phyloP scores from a whole-genome alignment of 306 rosid genomes.

The Elaeagnus macrophylla region DNA sequence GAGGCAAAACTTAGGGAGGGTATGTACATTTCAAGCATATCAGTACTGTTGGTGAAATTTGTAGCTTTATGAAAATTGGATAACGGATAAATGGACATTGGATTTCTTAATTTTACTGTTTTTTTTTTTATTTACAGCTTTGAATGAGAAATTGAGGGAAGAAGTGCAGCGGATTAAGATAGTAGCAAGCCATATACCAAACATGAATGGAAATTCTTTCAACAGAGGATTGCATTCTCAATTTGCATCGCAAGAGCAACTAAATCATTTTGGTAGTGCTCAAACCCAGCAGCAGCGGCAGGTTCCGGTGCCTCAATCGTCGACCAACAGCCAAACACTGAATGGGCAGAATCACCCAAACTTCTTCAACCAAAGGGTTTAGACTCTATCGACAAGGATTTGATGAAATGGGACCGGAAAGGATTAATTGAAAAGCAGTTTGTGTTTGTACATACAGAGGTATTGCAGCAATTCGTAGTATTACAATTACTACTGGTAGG shows the following conservation, averaged over 20 bases:
- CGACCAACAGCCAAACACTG: conserved; percentile 28
- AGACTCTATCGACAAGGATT: conserved; percentile 11
- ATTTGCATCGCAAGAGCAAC: conserved; percentile 41
- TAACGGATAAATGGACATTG: too few relatives aligned
- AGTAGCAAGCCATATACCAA: conserved; percentile 35
- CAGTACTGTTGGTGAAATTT: neutral
- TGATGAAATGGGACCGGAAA: conserved; percentile 18
- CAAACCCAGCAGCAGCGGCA: conserved; percentile 49
- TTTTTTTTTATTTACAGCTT: conserved; percentile 34
- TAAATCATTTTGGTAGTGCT: conserved; percentile 34
- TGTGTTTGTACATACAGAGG: conserved; percentile 40
- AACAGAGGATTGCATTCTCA: conserved; percentile 46
- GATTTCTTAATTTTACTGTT: too few relatives aligned
- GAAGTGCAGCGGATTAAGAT: conserved; percentile 88
- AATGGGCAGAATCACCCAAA: conserved; percentile 34
- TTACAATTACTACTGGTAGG: too few relatives aligned
- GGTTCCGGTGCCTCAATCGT: conserved; percentile 38
- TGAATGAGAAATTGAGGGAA: conserved; percentile 68
- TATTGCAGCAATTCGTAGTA: too few relatives aligned
- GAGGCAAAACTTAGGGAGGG: conserved; percentile 94
- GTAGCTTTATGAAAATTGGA: too few relatives aligned
- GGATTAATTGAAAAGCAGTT: conserved; percentile 31
- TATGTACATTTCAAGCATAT: conserved; percentile 20
- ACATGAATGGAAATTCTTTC: conserved; percentile 43
- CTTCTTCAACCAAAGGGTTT: conserved; percentile 38